Evolutionary conservation across 805 yeast species (phyloP).

Genomic region (Debaryomyces castellii): DNA sequence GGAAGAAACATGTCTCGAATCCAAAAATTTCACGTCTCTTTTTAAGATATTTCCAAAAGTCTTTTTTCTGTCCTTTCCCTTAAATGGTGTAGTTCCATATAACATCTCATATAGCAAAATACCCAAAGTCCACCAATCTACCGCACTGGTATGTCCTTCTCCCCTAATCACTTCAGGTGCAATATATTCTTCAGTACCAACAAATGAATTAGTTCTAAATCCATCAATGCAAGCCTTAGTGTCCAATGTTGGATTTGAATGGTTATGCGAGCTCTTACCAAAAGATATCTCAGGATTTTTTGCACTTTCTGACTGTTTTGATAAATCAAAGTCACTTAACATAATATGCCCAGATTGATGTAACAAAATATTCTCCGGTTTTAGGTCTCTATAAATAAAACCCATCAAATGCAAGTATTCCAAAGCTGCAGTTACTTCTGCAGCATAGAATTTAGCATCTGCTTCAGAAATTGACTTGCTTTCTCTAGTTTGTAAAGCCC

Average conservation of each 20-base stretch:
- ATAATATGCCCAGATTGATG: constrained; percentile 98
- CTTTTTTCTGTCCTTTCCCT: constrained; percentile 83
- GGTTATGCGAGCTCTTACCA: constrained; percentile 24
- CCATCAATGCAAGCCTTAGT: constrained; percentile 95
- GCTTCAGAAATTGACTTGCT: constrained; percentile 81
- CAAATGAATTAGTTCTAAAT: constrained; percentile 95
- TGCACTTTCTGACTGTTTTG: constrained; percentile 79
- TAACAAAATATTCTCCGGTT: constrained; percentile 91
- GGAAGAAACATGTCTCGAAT: constrained; percentile 62
- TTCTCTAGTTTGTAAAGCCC: constrained; percentile 90
- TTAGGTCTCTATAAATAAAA: constrained; percentile 91
- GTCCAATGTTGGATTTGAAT: constrained; percentile 65
- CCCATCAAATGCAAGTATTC: constrained; percentile 97
- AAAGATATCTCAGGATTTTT: constrained; percentile 72
- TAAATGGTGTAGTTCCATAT: constrained; percentile 94
- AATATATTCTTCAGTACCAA: constrained; percentile 97
- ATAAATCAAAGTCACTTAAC: constrained; percentile 94
- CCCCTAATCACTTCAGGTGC: constrained; percentile 98
- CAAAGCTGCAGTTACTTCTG: constrained; percentile 95
- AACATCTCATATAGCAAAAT: constrained; percentile 91
- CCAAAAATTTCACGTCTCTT: constrained; percentile 79
- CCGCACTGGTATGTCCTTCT: constrained; percentile 96
- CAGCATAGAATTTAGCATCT: constrained; percentile 92
- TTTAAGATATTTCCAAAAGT: constrained; percentile 88
- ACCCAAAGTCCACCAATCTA: constrained; percentile 99